These are phyloP conservation scores for Ustilago shanxiensis DNA, from an alignment of 1,284 basidiomycete species.

Conservation along the genomic window DNA sequence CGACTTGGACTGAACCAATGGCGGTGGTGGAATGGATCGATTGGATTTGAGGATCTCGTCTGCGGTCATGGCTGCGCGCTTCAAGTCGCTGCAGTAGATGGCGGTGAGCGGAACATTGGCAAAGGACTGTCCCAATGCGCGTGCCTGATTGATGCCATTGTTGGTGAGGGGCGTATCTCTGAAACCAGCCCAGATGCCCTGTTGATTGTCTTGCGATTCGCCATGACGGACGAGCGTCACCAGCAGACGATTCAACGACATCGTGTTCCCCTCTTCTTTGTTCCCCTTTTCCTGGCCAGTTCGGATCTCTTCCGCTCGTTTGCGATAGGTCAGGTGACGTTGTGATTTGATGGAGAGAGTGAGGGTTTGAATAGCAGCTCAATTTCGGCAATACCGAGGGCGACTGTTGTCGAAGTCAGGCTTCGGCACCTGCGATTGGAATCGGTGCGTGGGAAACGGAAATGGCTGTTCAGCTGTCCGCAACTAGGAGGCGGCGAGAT, in stretches of 20 bases:
- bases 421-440: background rate
- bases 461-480: background rate
- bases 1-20: conserved; percentile 73
- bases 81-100: conserved; percentile 84
- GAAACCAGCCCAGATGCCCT: conserved; percentile 82
- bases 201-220: conserved; percentile 70
- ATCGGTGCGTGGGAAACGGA: too few species aligned
- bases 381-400: background rate
- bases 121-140: conserved; percentile 79
- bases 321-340: background rate
- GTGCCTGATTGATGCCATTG: conserved; percentile 89
- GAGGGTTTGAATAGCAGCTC: background rate
- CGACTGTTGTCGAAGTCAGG: too few species aligned
- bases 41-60: conserved; percentile 74
- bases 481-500: background rate
- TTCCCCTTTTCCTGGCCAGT: background rate
- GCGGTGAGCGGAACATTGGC: conserved; percentile 75
- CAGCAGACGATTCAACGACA: conserved; percentile 46
- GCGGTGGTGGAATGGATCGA: conserved; percentile 74
- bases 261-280: background rate
- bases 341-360: background rate
- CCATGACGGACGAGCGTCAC: conserved; percentile 61
- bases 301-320: background rate
- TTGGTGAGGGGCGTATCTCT: conserved; percentile 83
- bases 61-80: conserved; percentile 82